A percentile compares a stretch with the other conserved stretches of the same genome.
Conservation (phyloP, 2,329 filamentous ascomycete genomes). For the Fusarium chaquense region DNA sequence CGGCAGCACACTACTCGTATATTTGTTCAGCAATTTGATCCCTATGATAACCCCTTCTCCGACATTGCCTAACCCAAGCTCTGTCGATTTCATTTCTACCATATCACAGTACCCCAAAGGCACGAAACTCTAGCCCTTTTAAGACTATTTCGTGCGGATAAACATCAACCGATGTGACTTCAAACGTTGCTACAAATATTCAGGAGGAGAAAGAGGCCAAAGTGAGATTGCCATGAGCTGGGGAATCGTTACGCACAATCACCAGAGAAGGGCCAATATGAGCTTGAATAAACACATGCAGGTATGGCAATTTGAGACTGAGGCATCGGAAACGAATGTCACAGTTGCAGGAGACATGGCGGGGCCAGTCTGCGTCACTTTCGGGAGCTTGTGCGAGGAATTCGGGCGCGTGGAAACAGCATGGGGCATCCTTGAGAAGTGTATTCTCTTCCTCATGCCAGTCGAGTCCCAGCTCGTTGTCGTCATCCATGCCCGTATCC, state of each 20-base stretch:
- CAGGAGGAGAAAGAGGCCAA: slow-evolving; percentile 29
- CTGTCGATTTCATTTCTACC: slow-evolving; percentile 18
- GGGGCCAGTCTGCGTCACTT: slow-evolving; percentile 23
- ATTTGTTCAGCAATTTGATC: slow-evolving; percentile 24
- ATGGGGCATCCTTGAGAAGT: not conserved
- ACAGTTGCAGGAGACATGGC: slow-evolving; percentile 13
- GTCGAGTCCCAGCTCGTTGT: not conserved
- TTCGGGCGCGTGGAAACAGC: slow-evolving; percentile 20
- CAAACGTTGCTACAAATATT: slow-evolving; percentile 29
- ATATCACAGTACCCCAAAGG: slow-evolving; percentile 14
- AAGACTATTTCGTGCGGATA: slow-evolving; percentile 11
- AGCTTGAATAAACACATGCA: not conserved
- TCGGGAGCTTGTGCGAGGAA: slow-evolving; percentile 28
- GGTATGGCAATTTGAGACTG: slow-evolving; percentile 12
- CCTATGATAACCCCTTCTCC: slow-evolving; percentile 20
- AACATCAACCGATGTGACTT: slow-evolving; percentile 17
- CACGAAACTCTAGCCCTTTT: slow-evolving; percentile 6
- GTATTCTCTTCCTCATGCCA: not conserved
- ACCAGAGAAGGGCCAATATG: slow-evolving; percentile 3
- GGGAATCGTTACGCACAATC: slow-evolving; percentile 20
- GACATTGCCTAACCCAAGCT: slow-evolving; percentile 15
- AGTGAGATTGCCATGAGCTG: not conserved
- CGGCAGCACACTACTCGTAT: slow-evolving; percentile 18
- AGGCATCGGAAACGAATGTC: slow-evolving; percentile 13
- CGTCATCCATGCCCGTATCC: not conserved